Conservation (phyloP, 1,284 basidiomycete species). For the Blastosporella zonata region DNA sequence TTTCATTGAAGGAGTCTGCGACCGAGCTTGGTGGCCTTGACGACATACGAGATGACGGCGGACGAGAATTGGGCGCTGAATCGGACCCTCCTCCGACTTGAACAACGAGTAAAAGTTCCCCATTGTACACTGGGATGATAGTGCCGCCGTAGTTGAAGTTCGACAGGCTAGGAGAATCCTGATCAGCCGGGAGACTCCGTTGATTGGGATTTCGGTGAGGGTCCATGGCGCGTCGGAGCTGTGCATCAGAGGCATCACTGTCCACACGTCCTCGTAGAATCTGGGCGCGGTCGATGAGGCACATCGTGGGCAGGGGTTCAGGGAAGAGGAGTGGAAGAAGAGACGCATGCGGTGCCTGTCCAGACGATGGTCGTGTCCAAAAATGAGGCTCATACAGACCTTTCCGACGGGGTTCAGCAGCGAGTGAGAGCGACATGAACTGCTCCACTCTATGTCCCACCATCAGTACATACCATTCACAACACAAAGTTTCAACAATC, state of each 20-base stretch:
- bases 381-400: constrained; percentile 74
- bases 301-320: constrained; percentile 64
- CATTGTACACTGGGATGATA: constrained; percentile 68
- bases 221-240: constrained; percentile 46
- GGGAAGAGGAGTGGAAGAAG: constrained; percentile 71
- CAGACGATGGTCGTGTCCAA: constrained; percentile 51
- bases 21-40: constrained; percentile 65
- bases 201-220: constrained; percentile 33
- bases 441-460: constrained; percentile 59
- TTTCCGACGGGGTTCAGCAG: constrained; percentile 67
- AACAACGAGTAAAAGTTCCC: constrained; percentile 68
- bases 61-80: constrained; percentile 45
- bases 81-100: constrained; percentile 47
- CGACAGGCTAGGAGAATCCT: constrained; percentile 30
- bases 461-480: constrained; percentile 5
- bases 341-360: constrained; percentile 43
- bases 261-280: constrained; percentile 65
- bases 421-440: constrained; percentile 74
- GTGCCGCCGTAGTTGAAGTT: constrained; percentile 61
- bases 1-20: constrained; percentile 41
- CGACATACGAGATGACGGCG: constrained; percentile 51
- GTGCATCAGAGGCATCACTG: constrained; percentile 58
- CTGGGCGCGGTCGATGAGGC: constrained; percentile 62
- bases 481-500: constrained; percentile 11
- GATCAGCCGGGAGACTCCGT: constrained; percentile 26